phyloP scores from a whole-genome alignment of 2,329 filamentous ascomycete species.

The Shiraia bambusicola region DNA sequence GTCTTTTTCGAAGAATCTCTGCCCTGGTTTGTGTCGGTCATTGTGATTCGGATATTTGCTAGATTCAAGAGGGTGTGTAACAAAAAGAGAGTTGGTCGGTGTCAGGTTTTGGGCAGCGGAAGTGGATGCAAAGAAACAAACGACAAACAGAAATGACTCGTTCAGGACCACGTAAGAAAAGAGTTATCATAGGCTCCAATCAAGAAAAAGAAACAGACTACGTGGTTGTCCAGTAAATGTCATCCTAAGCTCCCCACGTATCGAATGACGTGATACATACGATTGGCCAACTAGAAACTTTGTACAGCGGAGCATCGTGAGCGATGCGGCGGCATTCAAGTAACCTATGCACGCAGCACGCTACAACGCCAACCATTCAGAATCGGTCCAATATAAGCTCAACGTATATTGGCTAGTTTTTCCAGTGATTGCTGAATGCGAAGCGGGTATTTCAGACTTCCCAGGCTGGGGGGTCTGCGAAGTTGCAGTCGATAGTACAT shows the following conservation, averaged over 20 bases:
- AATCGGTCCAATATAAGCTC: too few relatives aligned
- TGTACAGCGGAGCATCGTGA: neutral
- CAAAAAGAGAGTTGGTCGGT: neutral
- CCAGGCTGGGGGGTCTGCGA: too few relatives aligned
- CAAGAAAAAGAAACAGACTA: neutral
- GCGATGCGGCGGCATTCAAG: too few relatives aligned
- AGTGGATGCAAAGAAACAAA: neutral
- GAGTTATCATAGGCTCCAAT: conserved; percentile 8
- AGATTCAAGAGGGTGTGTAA: neutral
- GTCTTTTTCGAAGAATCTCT: conserved; percentile 61
- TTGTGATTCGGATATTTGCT: conserved; percentile 31
- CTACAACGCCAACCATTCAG: too few relatives aligned
- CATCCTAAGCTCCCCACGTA: neutral
- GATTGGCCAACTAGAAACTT: conserved; percentile 1
- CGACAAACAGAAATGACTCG: neutral
- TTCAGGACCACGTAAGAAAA: neutral
- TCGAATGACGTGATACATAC: conserved; percentile 1
- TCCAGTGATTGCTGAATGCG: too few relatives aligned
- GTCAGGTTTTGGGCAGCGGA: neutral
- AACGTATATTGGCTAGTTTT: too few relatives aligned
- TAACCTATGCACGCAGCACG: neutral
- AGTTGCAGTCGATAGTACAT: too few relatives aligned
- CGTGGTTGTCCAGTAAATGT: neutral
- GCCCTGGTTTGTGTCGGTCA: conserved; percentile 52
- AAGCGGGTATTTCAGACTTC: too few relatives aligned